Percentiles rank a stretch among this genome's conserved stretches.
Evolutionary conservation across 2,329 filamentous ascomycete genomes (phyloP).

Genomic region (Alternaria incomplexa): DNA sequence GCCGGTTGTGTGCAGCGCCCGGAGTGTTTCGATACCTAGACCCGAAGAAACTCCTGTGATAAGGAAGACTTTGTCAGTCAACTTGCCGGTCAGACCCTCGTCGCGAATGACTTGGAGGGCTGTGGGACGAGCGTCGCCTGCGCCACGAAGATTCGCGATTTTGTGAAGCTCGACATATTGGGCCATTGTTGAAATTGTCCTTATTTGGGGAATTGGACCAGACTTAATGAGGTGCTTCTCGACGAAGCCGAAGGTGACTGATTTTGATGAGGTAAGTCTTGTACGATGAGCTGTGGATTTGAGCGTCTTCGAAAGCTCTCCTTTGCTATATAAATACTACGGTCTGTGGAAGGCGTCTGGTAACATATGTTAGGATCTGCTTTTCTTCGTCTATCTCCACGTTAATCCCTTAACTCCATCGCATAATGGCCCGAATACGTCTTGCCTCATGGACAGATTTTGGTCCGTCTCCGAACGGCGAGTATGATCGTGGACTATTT

Average conservation of each 20-base stretch:
- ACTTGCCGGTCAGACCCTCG: neutral
- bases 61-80: neutral
- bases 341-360: neutral
- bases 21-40: neutral
- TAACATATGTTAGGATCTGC: neutral
- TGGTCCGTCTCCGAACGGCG: neutral
- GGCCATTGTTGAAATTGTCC: neutral
- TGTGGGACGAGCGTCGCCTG: neutral
- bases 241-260: neutral
- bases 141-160: neutral
- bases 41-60: neutral
- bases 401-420: neutral
- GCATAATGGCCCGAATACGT: neutral
- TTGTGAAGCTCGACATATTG: neutral
- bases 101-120: neutral
- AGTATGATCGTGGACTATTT: fast-evolving
- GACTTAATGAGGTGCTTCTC: neutral
- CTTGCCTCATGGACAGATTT: neutral
- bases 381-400: neutral
- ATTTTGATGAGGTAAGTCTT: neutral
- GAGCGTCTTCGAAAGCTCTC: neutral
- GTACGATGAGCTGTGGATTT: neutral
- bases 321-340: neutral
- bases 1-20: neutral
- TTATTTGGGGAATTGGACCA: neutral